Evolutionary conservation across 225 moss, liverwort and hornwort genomes (phyloP).

Genomic region (Pseudoscleropodium purum): DNA sequence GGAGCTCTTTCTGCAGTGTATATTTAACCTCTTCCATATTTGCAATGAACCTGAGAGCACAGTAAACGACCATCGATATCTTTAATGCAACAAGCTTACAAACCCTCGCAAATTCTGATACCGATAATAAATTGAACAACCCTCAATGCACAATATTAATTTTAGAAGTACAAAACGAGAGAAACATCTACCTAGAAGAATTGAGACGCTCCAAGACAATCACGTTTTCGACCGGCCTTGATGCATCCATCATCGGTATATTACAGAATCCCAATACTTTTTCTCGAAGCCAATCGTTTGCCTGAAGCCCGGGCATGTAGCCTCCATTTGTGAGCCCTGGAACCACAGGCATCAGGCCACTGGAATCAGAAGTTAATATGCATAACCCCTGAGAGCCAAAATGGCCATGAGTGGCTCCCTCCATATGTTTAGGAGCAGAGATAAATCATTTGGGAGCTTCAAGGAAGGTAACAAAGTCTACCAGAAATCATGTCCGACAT

Average conservation of each 20-base stretch:
- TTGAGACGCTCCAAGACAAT: constrained; percentile 66
- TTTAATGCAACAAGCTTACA: neutral
- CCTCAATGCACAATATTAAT: neutral
- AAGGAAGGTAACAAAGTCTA: neutral
- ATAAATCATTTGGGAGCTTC: neutral
- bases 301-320: constrained; percentile 63
- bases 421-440: neutral
- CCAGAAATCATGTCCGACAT: neutral
- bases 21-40: constrained; percentile 55
- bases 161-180: neutral
- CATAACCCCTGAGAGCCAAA: neutral
- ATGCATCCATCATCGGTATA: constrained; percentile 45
- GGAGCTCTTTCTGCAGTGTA: constrained; percentile 62
- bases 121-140: neutral
- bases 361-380: neutral
- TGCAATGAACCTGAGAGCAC: constrained; percentile 44
- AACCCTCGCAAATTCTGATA: neutral
- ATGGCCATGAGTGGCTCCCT: neutral
- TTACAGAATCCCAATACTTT: constrained; percentile 70
- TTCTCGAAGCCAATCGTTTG: constrained; percentile 74
- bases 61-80: neutral
- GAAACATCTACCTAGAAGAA: constrained; percentile 45
- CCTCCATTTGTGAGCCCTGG: constrained; percentile 86
- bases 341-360: neutral
- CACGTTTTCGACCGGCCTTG: constrained; percentile 55